phyloP scores from a whole-genome alignment of 352 stramenopile species.

The Poterioochromonas sp. region DNA sequence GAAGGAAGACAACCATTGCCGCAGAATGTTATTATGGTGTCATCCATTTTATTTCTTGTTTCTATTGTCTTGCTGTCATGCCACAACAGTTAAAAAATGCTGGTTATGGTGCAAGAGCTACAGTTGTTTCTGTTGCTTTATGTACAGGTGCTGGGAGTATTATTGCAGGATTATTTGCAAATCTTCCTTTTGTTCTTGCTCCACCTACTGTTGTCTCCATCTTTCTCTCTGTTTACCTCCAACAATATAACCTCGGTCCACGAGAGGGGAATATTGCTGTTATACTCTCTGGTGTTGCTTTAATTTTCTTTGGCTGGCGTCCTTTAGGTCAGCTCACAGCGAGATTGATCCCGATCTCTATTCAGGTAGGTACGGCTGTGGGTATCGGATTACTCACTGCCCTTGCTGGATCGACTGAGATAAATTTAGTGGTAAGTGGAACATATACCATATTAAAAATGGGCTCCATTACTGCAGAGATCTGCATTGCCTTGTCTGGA shows the following conservation, averaged over 20 bases:
- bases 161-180: constrained; percentile 50
- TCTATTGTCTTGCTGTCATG: constrained; percentile 28
- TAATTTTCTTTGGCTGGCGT: constrained; percentile 33
- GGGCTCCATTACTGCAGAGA: constrained; percentile 1
- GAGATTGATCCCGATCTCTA: constrained; percentile 12
- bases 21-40: constrained; percentile 24
- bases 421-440: constrained; percentile 7
- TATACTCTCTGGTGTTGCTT: constrained; percentile 7
- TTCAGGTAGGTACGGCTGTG: constrained; percentile 29
- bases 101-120: constrained; percentile 16
- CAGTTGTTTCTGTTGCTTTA: constrained; percentile 10
- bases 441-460: constrained; percentile 12
- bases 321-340: neutral
- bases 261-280: constrained; percentile 14
- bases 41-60: constrained; percentile 33
- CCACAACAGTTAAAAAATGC: constrained; percentile 25
- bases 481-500: constrained; percentile 6
- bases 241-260: neutral
- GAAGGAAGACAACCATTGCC: constrained; percentile 4
- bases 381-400: constrained; percentile 31
- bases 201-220: constrained; percentile 38
- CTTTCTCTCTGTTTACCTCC: constrained; percentile 5
- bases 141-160: constrained; percentile 11
- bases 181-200: constrained; percentile 53
- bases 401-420: constrained; percentile 23